phyloP scores from a whole-genome alignment of 805 yeast genomes.

The Candida ovalis region DNA sequence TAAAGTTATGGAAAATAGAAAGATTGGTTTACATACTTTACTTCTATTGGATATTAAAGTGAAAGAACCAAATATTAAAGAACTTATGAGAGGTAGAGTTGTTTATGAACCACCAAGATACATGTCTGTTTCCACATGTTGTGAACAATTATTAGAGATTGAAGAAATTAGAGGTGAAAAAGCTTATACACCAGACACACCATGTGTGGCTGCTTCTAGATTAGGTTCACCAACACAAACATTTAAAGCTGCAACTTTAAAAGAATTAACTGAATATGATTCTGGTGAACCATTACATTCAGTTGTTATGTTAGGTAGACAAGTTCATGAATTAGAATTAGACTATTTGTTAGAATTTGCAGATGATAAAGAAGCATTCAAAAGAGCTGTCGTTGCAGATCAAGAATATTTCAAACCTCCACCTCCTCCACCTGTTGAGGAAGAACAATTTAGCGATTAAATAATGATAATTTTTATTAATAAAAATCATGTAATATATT shows the following conservation, averaged over 20 bases:
- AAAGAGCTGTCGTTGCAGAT: conserved; percentile 44
- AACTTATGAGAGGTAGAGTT: conserved; percentile 86
- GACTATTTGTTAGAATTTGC: conserved; percentile 80
- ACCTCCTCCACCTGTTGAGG: conserved; percentile 30
- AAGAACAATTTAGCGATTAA: conserved; percentile 9
- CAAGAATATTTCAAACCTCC: conserved; percentile 75
- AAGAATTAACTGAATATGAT: conserved; percentile 75
- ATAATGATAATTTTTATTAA: neutral
- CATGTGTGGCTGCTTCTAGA: conserved; percentile 91
- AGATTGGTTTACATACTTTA: conserved; percentile 87
- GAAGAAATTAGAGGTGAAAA: conserved; percentile 73
- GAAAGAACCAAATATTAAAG: conserved; percentile 92
- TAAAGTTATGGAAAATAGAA: conserved; percentile 84
- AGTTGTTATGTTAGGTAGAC: conserved; percentile 84
- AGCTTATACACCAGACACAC: conserved; percentile 83
- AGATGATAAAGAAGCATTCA: conserved; percentile 52
- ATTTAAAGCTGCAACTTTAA: conserved; percentile 80
- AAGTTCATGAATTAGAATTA: conserved; percentile 87
- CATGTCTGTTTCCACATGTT: conserved; percentile 89
- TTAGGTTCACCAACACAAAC: conserved; percentile 81
- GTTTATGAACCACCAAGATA: conserved; percentile 97
- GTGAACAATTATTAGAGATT: conserved; percentile 80
- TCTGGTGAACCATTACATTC: conserved; percentile 96
- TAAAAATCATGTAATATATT: too few species aligned
- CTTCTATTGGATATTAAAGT: conserved; percentile 89